These are phyloP conservation scores for Luffa aegyptiaca DNA, from an alignment of 306 rosid species.

Conservation along the genomic window DNA sequence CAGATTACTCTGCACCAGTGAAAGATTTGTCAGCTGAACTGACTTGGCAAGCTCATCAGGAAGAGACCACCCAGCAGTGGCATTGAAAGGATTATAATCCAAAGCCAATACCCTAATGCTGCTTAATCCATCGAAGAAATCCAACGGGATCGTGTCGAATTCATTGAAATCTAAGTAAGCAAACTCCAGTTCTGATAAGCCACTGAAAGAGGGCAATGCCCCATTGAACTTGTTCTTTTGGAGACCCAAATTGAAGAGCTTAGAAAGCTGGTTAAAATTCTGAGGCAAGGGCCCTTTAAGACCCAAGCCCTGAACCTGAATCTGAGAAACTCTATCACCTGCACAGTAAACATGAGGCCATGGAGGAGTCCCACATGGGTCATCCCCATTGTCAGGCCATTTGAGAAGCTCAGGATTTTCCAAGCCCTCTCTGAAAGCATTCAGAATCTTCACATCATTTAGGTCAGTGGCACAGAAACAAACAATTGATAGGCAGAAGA, in stretches of 20 bases:
- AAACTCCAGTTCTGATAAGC: conserved; percentile 60
- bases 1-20: conserved; percentile 46
- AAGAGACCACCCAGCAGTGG: conserved; percentile 52
- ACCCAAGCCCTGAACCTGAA: conserved; percentile 63
- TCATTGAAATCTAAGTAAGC: conserved; percentile 65
- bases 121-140: conserved; percentile 52
- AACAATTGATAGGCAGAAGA: conserved; percentile 20
- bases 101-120: conserved; percentile 48
- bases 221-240: conserved; percentile 60
- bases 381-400: conserved; percentile 58
- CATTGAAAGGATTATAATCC: conserved; percentile 57
- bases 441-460: conserved; percentile 55
- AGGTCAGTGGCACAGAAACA: conserved; percentile 41
- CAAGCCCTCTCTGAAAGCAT: conserved; percentile 54
- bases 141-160: conserved; percentile 56
- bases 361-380: conserved; percentile 70
- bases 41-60: conserved; percentile 54
- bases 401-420: conserved; percentile 56
- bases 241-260: conserved; percentile 66
- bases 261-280: conserved; percentile 58
- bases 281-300: conserved; percentile 57
- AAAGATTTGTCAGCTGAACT: conserved; percentile 47
- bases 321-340: conserved; percentile 58
- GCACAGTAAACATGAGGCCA: conserved; percentile 64
- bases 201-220: conserved; percentile 52